These are phyloP conservation scores for Diversispora eburnea DNA, from an alignment of 192 early-diverging fungal species.

Conservation along the genomic window DNA sequence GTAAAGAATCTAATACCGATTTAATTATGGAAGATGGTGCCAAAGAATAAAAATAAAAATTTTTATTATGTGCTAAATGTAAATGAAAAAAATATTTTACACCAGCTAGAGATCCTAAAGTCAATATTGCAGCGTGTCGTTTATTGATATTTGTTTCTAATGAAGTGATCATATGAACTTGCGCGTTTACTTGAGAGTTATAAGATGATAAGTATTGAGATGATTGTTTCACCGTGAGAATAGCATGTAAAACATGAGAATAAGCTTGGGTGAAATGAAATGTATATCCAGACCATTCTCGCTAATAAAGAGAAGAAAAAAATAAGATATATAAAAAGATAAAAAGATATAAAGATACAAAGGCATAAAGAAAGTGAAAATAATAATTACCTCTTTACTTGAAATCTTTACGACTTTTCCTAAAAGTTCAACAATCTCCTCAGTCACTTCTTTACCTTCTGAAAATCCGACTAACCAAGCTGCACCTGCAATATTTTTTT, in stretches of 20 bases:
- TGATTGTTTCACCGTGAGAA: constrained; percentile 4
- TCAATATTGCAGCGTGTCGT: constrained; percentile 30
- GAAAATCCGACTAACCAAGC: constrained; percentile 25
- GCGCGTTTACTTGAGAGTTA: constrained; percentile 9
- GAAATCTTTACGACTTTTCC: constrained; percentile 23
- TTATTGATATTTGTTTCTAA: constrained; percentile 11
- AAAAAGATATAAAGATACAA: not conserved
- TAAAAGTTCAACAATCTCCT: constrained; percentile 30
- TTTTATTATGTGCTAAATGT: not conserved
- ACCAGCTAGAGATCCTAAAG: constrained; percentile 32
- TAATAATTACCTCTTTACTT: constrained; percentile 24
- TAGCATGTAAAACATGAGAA: constrained; percentile 23
- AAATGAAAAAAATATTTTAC: constrained; percentile 24
- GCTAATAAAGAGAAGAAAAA: constrained; percentile 5
- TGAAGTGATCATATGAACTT: constrained; percentile 25
- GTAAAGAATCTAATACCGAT: constrained; percentile 23
- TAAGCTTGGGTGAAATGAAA: constrained; percentile 34
- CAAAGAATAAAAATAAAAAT: constrained; percentile 9
- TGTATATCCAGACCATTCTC: constrained; percentile 15
- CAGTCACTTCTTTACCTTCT: not conserved
- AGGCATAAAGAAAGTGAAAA: not conserved
- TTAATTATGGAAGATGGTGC: constrained; percentile 7
- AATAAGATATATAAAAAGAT: not conserved
- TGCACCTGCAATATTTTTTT: constrained; percentile 10
- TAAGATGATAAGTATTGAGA: constrained; percentile 15